Percentiles rank a stretch among this genome's conserved stretches.
Evolutionary conservation across 164 flowering plant species (phyloP).

Genomic region (grape (Vitis vinifera)): DNA sequence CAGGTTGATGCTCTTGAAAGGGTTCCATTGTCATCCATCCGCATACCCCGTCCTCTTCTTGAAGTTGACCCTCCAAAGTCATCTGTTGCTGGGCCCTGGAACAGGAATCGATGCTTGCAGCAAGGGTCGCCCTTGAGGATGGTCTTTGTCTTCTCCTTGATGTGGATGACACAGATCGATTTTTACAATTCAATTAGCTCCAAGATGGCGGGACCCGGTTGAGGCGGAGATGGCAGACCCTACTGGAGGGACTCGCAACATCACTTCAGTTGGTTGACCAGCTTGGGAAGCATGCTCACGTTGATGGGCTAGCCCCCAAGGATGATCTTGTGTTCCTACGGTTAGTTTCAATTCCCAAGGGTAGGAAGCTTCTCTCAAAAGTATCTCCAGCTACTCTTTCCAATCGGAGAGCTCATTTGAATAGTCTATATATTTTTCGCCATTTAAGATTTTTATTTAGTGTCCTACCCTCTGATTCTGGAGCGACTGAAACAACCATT

Average conservation of each 20-base stretch:
- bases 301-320: conserved; percentile 31
- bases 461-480: conserved; percentile 45
- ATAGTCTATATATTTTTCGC: conserved; percentile 66
- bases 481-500: conserved; percentile 38
- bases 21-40: conserved; percentile 57
- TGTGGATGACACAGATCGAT: conserved; percentile 65
- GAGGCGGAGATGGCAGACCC: conserved; percentile 37
- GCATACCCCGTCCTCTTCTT: conserved; percentile 67
- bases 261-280: conserved; percentile 63
- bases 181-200: conserved; percentile 48
- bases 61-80: conserved; percentile 52
- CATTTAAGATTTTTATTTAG: conserved; percentile 68
- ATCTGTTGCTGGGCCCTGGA: conserved; percentile 43
- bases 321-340: conserved; percentile 62
- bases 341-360: conserved; percentile 59
- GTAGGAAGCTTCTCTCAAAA: conserved; percentile 50
- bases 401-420: conserved; percentile 49
- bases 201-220: conserved; percentile 58
- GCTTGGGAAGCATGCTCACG: conserved; percentile 42
- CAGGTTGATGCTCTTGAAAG: conserved; percentile 69
- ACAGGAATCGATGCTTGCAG: conserved; percentile 68
- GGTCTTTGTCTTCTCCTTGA: conserved; percentile 60
- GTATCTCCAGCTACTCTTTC: conserved; percentile 52
- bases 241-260: conserved; percentile 56
- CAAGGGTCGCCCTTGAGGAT: conserved; percentile 59